Percentiles rank a stretch among this genome's conserved stretches.
phyloP scores from a whole-genome alignment of 2,329 filamentous ascomycete species.

The Cladosporium cucumerinum region DNA sequence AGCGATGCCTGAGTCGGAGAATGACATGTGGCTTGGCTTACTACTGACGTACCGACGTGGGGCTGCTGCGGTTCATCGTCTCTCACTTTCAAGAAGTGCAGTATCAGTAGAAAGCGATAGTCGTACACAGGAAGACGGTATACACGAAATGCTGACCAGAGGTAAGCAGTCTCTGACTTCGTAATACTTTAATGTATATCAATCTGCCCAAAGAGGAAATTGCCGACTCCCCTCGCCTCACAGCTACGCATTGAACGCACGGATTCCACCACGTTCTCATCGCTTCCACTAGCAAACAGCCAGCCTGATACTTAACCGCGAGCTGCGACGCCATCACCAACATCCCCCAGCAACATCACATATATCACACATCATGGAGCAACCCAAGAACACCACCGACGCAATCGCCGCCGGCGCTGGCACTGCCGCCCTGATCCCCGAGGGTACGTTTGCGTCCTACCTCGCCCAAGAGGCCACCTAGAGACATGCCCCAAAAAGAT shows the following conservation, averaged over 20 bases:
- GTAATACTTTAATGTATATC: neutral
- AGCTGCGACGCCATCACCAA: neutral
- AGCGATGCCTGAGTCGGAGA: slow-evolving; percentile 5
- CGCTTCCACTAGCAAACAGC: slow-evolving; percentile 12
- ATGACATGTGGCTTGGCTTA: slow-evolving; percentile 2
- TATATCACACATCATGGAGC: slow-evolving; percentile 26
- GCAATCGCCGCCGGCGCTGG: slow-evolving; percentile 30
- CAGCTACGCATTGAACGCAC: slow-evolving; percentile 6
- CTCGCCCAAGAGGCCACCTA: neutral
- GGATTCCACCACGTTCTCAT: slow-evolving; percentile 17
- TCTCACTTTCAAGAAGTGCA: neutral
- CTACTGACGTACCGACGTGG: slow-evolving; percentile 2
- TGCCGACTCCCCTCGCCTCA: neutral
- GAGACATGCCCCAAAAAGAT: neutral
- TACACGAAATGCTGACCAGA: neutral
- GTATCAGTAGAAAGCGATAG: neutral
- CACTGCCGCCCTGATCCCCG: slow-evolving; percentile 35
- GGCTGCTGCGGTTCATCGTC: neutral
- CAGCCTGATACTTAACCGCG: slow-evolving; percentile 11
- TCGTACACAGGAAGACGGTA: neutral
- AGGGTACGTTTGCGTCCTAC: slow-evolving; percentile 30
- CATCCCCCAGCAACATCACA: slow-evolving; percentile 16
- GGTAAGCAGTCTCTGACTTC: neutral
- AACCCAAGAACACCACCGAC: slow-evolving; percentile 35
- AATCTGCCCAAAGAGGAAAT: neutral